Evolutionary conservation across 2,329 filamentous ascomycete species (phyloP), one percentile per base, ranked within the genome.

Genomic region (Tympanopsis confertula): DNA sequence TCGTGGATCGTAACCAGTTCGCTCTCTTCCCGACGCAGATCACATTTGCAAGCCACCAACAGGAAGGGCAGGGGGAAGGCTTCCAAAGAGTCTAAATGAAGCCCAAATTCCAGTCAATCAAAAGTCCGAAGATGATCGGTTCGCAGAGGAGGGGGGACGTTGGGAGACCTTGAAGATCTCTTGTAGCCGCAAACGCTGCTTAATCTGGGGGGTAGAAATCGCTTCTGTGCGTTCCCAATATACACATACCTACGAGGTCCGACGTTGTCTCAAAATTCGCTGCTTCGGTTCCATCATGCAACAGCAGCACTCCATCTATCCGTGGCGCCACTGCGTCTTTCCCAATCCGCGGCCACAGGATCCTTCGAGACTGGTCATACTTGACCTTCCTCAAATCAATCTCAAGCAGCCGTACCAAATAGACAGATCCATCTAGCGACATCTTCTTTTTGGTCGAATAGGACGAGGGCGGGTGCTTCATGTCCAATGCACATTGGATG

Each of bases 321-420:
- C 39, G 68, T 59, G 24, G 63, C 60, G 42, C 67, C 60, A 38
- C 72, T 54, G 19, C 59, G 59, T 19, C 30, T 7, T 7, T 33
- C 10, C 30, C 30, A 33, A 33, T 10, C 10, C 30, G 30, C 10
- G 30, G 30, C 30, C 30, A 33, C n/a, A 10, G 10, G 30, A 33
- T 7, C 7, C 7, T 7, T 10, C 30, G 10, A 10, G 78, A 57
- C 43, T 74, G 66, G 40, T 63, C 61, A 18, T 7, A 7, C 30
- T 10, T 33, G 12, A 33, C 17, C 30, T 33, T 15, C 7, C 7
- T 33, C 42, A 71, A 61, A 32, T 60, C 52, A 38, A 78, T 57
- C 50, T 79, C 73, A 44, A 77, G 48, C 42, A 79, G 57, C 39
- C 71, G 69, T 40, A 79, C 69, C 17, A 70, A 51, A 47, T 73